Evolutionary conservation across 192 early-diverging fungal species (phyloP).

Genomic region (Rhizophagus prolifer): DNA sequence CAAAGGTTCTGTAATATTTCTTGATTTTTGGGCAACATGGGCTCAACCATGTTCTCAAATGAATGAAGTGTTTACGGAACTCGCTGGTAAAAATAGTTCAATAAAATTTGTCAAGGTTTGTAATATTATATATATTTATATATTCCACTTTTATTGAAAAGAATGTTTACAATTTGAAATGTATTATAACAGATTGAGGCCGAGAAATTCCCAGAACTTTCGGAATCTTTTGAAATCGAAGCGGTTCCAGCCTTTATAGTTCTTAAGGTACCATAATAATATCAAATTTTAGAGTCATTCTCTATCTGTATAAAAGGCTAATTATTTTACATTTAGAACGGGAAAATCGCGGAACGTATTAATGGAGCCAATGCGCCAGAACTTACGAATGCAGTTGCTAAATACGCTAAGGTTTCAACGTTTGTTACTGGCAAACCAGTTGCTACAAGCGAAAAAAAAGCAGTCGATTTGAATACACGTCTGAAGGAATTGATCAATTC

Average conservation of each 20-base stretch:
- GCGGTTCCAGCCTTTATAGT: constrained; percentile 91
- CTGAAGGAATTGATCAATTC: constrained; percentile 68
- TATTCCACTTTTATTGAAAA: neutral
- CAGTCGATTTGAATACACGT: constrained; percentile 63
- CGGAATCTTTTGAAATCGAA: constrained; percentile 85
- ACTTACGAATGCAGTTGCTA: constrained; percentile 65
- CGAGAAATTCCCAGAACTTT: constrained; percentile 85
- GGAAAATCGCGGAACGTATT: constrained; percentile 56
- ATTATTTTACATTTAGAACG: constrained; percentile 1
- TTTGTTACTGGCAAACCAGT: constrained; percentile 36
- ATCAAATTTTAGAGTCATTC: neutral
- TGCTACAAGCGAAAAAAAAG: constrained; percentile 35
- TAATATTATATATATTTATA: neutral
- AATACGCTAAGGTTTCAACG: constrained; percentile 35
- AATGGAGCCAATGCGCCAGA: constrained; percentile 87
- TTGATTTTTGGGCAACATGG: constrained; percentile 95
- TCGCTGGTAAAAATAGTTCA: constrained; percentile 73
- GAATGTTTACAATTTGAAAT: neutral
- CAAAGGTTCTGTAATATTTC: constrained; percentile 43
- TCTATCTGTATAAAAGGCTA: neutral
- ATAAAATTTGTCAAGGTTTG: constrained; percentile 76
- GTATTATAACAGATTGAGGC: constrained; percentile 66
- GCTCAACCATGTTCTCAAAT: constrained; percentile 88
- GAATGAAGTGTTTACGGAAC: constrained; percentile 86
- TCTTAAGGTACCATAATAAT: constrained; percentile 55